phyloP scores from a whole-genome alignment of 73 alveolate species.

The Paramecium octaurelia region DNA sequence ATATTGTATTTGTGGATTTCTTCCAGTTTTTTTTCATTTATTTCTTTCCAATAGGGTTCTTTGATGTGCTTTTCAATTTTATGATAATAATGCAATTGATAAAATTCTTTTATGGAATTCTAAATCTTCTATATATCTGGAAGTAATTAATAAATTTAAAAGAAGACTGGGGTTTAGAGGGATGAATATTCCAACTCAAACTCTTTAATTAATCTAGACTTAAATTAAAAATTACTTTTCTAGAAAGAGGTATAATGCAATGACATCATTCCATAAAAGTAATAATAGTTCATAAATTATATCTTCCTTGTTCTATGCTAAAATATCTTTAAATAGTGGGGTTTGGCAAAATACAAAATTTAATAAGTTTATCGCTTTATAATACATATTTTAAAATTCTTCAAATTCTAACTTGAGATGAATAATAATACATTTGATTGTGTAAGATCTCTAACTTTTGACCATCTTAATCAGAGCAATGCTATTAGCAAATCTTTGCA shows the following conservation, averaged over 20 bases:
- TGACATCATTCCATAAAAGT: constrained; percentile 33
- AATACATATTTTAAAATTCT: not conserved
- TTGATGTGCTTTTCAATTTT: not conserved
- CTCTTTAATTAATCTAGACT: not conserved
- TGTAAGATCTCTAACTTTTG: not conserved
- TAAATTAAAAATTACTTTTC: not conserved
- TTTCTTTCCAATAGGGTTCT: not conserved
- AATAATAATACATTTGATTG: not conserved
- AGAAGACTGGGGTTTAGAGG: not conserved
- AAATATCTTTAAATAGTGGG: not conserved
- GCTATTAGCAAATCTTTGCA: not conserved
- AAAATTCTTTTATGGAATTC: not conserved
- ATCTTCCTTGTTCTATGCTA: not conserved
- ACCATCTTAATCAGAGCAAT: not conserved
- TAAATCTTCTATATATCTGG: not conserved
- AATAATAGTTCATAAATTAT: not conserved
- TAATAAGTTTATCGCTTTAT: not conserved
- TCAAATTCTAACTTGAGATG: not conserved
- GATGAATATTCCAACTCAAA: not conserved
- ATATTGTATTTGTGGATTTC: not conserved
- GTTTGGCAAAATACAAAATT: not conserved
- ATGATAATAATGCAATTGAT: not conserved
- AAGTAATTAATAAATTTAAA: not conserved
- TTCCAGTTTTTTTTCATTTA: not conserved
- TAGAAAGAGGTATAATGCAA: constrained; percentile 10